Evolutionary conservation across 768 basidiomycete species (phyloP), one percentile per base, ranked within the genome.

Genomic region (Atractiella rhizophila): DNA sequence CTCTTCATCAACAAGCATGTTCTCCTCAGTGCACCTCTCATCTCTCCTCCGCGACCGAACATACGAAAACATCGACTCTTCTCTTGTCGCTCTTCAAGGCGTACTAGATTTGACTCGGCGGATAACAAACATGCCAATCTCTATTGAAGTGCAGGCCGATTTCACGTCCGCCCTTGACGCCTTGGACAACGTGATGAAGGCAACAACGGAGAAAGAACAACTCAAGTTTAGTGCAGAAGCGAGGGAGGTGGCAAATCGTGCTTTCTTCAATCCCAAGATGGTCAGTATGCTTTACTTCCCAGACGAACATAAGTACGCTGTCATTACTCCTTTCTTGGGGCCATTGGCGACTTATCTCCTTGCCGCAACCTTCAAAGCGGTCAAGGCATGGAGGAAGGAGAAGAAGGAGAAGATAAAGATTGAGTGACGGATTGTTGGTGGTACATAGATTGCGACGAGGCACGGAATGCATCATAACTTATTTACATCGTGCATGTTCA

Each of bases 221-320:
- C 65, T 81, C 32, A 57, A 57, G 21, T 64, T 69, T 54, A 80
- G 79, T 2, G 65, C 68, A 12, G 57, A 63, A 42, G 78, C 81
- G 0, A 57, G 71, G 34, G 65, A 64, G 0, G 63, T 73, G 27
- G 69, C 82, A 10, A 79, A 76, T 2, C 68, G 73, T 30, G 88
- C 91, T 4, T 96, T 91, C 65, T 96, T 91, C 62, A 80, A 83
- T 57, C 91, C 88, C 0, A 79, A 77, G 16, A 91, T 96, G 85
- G 62, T 96, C 50, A 85, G 82, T 12, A 60, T 94, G 55, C 65
- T 98, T 18, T 98, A 98, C 59, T 96, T 96, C 60, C 91, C 91
- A 18, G 74, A 82, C 16, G 91, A 96, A 55, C 91, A 96, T 63
- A 94, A 79, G 56, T 86, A 83, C 57, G 86, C 86, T 2, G 82